Conservation (phyloP, 345 rosid genomes). For the Stellera chamaejasme region DNA sequence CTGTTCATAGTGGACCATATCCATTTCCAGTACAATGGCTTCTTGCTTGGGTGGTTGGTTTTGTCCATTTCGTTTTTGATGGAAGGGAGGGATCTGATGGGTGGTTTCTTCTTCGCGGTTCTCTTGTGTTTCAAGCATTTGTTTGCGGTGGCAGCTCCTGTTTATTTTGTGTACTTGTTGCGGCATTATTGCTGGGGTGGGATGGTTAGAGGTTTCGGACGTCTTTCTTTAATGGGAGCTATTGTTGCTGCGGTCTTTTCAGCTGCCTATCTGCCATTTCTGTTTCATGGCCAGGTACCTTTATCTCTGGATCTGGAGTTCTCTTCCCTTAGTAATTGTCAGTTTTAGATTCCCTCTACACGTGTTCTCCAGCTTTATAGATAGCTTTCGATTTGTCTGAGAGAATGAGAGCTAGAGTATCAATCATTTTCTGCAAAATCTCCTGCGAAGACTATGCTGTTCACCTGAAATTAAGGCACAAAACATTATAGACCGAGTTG, state of each 20-base stretch:
- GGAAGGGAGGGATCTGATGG: slow-evolving; percentile 73
- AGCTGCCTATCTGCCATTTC: slow-evolving; percentile 70
- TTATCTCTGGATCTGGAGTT: not conserved
- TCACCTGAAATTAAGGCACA: too few relatives aligned
- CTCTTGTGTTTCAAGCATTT: slow-evolving; percentile 87
- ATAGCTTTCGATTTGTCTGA: too few relatives aligned
- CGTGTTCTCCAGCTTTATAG: not conserved
- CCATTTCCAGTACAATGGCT: slow-evolving; percentile 96
- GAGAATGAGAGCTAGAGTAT: too few relatives aligned
- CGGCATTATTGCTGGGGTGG: slow-evolving; percentile 83
- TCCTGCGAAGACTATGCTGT: too few relatives aligned
- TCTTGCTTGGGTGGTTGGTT: slow-evolving; percentile 67
- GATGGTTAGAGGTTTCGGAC: slow-evolving; percentile 35
- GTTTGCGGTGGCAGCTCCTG: slow-evolving; percentile 92
- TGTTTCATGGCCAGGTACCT: slow-evolving; percentile 69
- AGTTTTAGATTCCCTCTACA: not conserved
- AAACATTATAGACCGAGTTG: too few relatives aligned
- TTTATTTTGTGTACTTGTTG: slow-evolving; percentile 75
- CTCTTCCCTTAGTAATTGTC: not conserved
- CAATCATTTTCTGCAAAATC: too few relatives aligned
- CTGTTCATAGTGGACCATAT: slow-evolving; percentile 78
- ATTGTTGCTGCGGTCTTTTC: slow-evolving; percentile 61
- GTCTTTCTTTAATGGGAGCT: slow-evolving; percentile 46
- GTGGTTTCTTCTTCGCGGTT: slow-evolving; percentile 71
- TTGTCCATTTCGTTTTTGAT: slow-evolving; percentile 69